Evolutionary conservation across 257 asterid genomes (phyloP).

Genomic region (Linaria vulgaris): DNA sequence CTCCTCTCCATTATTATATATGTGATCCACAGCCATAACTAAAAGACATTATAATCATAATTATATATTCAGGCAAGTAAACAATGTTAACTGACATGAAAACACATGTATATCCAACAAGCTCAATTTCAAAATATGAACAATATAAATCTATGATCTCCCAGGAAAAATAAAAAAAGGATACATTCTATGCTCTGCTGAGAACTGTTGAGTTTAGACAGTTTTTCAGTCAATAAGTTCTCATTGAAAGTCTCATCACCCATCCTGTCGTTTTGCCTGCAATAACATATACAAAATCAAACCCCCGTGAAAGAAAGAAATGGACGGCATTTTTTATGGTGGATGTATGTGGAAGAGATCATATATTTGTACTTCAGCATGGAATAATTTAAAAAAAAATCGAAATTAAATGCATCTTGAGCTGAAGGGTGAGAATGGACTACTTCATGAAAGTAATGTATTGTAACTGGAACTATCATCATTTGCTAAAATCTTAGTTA

Average conservation of each 20-base stretch:
- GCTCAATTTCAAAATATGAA: not conserved
- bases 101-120: not conserved
- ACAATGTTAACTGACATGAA: not conserved
- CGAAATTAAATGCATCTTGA: not conserved
- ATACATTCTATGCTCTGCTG: conserved; percentile 95
- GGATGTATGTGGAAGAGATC: not conserved
- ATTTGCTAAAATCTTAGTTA: too few relatives aligned
- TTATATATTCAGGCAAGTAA: conserved; percentile 7
- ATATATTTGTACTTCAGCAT: not conserved
- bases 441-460: not conserved
- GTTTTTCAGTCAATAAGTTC: conserved; percentile 67
- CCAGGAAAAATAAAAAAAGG: conserved; percentile 52
- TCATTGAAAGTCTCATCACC: conserved; percentile 63
- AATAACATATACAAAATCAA: conserved; percentile 7
- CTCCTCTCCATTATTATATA: not conserved
- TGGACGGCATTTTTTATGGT: not conserved
- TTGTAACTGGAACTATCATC: too few relatives aligned
- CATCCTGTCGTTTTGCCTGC: conserved; percentile 51
- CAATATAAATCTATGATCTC: not conserved
- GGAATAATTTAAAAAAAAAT: not conserved
- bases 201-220: conserved; percentile 89
- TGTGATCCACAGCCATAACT: not conserved
- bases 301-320: not conserved
- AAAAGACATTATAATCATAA: not conserved
- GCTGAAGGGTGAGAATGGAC: not conserved